Evolutionary conservation across 1,284 basidiomycete genomes (phyloP), one percentile per base, ranked within the genome.

Genomic region (Moniliophthora roreri): DNA sequence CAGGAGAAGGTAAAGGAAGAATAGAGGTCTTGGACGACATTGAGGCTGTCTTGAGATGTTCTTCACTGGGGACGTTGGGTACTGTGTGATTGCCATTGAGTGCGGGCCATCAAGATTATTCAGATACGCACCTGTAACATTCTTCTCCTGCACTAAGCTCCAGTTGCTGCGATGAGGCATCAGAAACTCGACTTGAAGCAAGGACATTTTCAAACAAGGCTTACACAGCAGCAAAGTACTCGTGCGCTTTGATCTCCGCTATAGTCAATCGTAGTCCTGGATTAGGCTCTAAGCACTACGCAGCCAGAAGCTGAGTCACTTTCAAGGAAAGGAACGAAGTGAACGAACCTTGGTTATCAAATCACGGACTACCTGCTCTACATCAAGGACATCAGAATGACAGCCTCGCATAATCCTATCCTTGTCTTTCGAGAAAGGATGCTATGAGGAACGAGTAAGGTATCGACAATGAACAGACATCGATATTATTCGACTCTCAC

Each of bases 271-370:
- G 76, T 23, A 79, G 58, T 3, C 67, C 64, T 13, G 81, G 74
- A 59, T 83, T 83, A n/a, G 76, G 72, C 65, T 83, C 75, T n/a
- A 82, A 62, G 52, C 80, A 82, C 80, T 82, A 34, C 11, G 45
- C 26, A 37, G 32, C 54, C 52, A 28, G 52, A 39, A 40, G 49
- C 42, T 42, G 48, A 44, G 42, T 23, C 28, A 11, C 13, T 18
- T 3, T n/a, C 16, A 11, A 8, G 26, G 7, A n/a, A 32, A 6
- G 26, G 36, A 16, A 23, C 11, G 5, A 3, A 32, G 15, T 4
- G 53, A 21, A 53, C 63, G 35, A 46, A 76, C 78, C 66, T 72
- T 73, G 13, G 58, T 53, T 23, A 78, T 74, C 38, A 80, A 63
- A 59, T 74, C 73, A 45, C 67, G 62, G 5, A 70, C 70, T 49